Evolutionary conservation across 2,329 filamentous ascomycete species (phyloP).

Genomic region (Diplodia intermedia): DNA sequence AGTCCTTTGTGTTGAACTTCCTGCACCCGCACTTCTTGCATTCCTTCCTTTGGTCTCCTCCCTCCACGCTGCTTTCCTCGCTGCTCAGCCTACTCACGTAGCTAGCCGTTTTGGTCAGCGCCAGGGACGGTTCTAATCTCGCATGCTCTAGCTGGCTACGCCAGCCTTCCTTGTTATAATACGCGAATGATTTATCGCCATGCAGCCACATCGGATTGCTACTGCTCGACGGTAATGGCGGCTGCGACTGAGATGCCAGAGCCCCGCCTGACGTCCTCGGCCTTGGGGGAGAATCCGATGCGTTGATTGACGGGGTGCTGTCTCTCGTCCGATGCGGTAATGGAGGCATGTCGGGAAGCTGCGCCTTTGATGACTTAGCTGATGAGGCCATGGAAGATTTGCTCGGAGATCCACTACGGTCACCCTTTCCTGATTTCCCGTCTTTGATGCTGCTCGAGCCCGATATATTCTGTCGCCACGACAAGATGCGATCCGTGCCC

Average conservation of each 20-base stretch:
- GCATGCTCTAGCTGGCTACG: slow-evolving; percentile 34
- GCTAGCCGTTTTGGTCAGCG: slow-evolving; percentile 51
- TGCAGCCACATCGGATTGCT: slow-evolving; percentile 57
- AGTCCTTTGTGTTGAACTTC: slow-evolving; percentile 67
- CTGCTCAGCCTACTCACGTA: slow-evolving; percentile 65
- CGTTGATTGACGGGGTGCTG: slow-evolving; percentile 32
- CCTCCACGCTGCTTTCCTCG: slow-evolving; percentile 58
- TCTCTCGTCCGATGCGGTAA: slow-evolving; percentile 27
- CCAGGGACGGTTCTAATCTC: slow-evolving; percentile 36
- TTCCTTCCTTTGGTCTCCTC: slow-evolving; percentile 57
- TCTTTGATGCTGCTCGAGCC: slow-evolving; percentile 40
- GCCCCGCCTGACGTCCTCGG: slow-evolving; percentile 28
- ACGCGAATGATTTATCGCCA: slow-evolving; percentile 60
- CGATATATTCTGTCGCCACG: slow-evolving; percentile 77
- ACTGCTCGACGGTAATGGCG: not conserved
- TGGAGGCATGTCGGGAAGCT: slow-evolving; percentile 36
- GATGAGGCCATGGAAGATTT: slow-evolving; percentile 47
- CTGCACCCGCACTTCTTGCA: slow-evolving; percentile 65
- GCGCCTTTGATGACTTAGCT: slow-evolving; percentile 35
- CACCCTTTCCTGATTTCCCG: slow-evolving; percentile 37
- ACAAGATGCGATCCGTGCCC: slow-evolving; percentile 80
- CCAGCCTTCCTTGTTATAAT: slow-evolving; percentile 56
- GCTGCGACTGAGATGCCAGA: slow-evolving; percentile 24
- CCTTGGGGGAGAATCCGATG: slow-evolving; percentile 5
- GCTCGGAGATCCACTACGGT: slow-evolving; percentile 58